Evolutionary conservation across 805 yeast genomes (phyloP), one percentile per base, ranked within the genome.

Genomic region (Ogataea kodamae): DNA sequence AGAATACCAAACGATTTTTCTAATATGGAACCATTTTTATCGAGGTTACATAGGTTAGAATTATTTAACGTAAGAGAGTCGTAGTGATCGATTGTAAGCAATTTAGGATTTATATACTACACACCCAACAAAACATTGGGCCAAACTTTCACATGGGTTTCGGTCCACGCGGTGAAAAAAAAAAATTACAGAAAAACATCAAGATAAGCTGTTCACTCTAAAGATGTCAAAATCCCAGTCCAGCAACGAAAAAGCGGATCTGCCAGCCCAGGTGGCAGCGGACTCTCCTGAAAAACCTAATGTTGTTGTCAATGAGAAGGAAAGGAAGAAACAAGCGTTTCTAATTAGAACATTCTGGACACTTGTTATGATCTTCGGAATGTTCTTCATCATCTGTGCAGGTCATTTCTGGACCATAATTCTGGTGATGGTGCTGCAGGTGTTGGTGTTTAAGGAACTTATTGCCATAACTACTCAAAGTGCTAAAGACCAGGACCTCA

Each of bases 271-370:
- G 4, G 15, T 14, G 24, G 21, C 37, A 15, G 3, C 28, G 1
- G 36, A 21, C 3, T 11, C 13, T 9, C 10, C 18, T 6, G 27
- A 25, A 9, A 37, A 28, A 25, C 30, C 40, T 11, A 25, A 21
- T 14, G 34, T 46, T 2, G 54, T 48, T 6, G 48, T 54, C 19
- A 64, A 63, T 43, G 81, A 75, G 43, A 57, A 52, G 24, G 83
- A 77, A 45, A 74, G 74, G 63, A 85, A 85, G 64, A 81, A 79
- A 47, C 89, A 80, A 62, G 82, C 89, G 25, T 88, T 92, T 52
- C 57, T 88, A 28, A 85, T 88, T 16, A 76, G 98, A 48, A 81
- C 97, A 3, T 67, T 84, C 29, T 92, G 97, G 97, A 84, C 97
- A 0, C 60, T 92, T 49, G 87, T 92, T 11, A 89, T 92, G 97